A percentile compares a stretch with the other conserved stretches of the same genome.
These are phyloP conservation scores for Nepenthes alata DNA, from an alignment of 179 eudicot genomes.

Conservation along the genomic window DNA sequence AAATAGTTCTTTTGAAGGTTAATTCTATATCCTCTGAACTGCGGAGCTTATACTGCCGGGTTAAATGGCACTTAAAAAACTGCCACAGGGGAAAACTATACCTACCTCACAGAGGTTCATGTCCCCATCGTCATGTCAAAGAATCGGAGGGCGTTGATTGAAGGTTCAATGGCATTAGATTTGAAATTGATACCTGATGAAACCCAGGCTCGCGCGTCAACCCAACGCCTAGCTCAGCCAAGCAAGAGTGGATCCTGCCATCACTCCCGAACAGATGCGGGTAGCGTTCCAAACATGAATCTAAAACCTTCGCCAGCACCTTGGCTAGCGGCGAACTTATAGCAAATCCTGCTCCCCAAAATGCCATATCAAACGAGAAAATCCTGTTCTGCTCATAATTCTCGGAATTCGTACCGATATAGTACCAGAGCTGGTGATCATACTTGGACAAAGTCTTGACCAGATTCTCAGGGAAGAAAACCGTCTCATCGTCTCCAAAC, in stretches of 20 bases:
- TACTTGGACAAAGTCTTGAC: slow-evolving; percentile 30
- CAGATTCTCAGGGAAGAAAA: slow-evolving; percentile 44
- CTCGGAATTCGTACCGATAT: slow-evolving; percentile 60
- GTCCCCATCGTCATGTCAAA: too few species aligned
- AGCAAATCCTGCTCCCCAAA: slow-evolving; percentile 80
- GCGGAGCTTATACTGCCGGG: too few species aligned
- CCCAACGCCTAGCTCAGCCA: slow-evolving; percentile 67
- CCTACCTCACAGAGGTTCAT: too few species aligned
- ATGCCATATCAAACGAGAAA: slow-evolving; percentile 59
- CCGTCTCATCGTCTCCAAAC: slow-evolving; percentile 72
- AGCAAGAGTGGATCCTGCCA: slow-evolving; percentile 48
- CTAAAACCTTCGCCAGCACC: slow-evolving; percentile 50
- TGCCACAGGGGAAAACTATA: too few species aligned
- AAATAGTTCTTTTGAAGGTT: too few species aligned
- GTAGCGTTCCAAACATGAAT: slow-evolving; percentile 60
- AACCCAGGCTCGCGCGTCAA: slow-evolving; percentile 66
- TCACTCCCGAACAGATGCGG: slow-evolving; percentile 78
- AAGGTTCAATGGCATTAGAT: too few species aligned
- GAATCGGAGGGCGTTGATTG: too few species aligned
- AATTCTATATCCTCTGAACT: too few species aligned
- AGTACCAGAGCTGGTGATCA: slow-evolving; percentile 44
- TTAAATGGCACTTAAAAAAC: too few species aligned
- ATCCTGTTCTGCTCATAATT: slow-evolving; percentile 33
- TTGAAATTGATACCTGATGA: slow-evolving; percentile 52
- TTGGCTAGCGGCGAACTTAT: slow-evolving; percentile 44